A percentile compares a stretch with the other conserved stretches of the same genome.
These are phyloP conservation scores for Ogataea philodendri DNA, from an alignment of 805 yeast species.

Conservation along the genomic window DNA sequence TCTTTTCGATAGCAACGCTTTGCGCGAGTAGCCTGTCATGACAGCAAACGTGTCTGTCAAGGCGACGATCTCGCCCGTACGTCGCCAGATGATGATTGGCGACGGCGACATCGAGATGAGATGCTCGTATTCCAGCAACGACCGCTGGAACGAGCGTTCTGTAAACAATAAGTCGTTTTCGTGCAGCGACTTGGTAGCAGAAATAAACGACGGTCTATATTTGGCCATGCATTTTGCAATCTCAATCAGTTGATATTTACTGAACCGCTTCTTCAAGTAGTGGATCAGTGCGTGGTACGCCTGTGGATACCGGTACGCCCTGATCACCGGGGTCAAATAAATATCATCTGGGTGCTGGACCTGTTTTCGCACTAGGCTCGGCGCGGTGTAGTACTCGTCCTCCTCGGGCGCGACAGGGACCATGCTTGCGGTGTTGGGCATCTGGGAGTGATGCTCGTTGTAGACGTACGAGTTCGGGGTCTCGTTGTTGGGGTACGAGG, in stretches of 20 bases:
- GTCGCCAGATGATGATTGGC: constrained; percentile 81
- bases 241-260: constrained; percentile 35
- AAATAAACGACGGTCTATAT: constrained; percentile 73
- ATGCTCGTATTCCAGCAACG: constrained; percentile 54
- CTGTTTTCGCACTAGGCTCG: constrained; percentile 54
- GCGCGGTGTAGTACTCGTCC: constrained; percentile 50
- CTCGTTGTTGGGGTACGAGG: constrained; percentile 33
- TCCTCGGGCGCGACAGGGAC: constrained; percentile 40
- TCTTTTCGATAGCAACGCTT: constrained; percentile 56
- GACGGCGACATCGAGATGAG: constrained; percentile 61
- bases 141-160: constrained; percentile 55
- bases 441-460: constrained; percentile 50
- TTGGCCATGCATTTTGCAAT: constrained; percentile 60
- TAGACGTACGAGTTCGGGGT: constrained; percentile 45
- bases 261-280: constrained; percentile 53
- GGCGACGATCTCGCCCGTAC: constrained; percentile 83
- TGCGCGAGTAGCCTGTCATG: constrained; percentile 60
- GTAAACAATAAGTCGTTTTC: constrained; percentile 69
- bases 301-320: constrained; percentile 59
- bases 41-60: constrained; percentile 72
- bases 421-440: constrained; percentile 49
- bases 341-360: constrained; percentile 53
- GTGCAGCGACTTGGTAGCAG: constrained; percentile 69
- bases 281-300: constrained; percentile 60
- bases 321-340: constrained; percentile 39